Percentiles rank a stretch among this genome's conserved stretches.
These are phyloP conservation scores for Talaromyces marneffei DNA, from an alignment of 2,329 filamentous ascomycete species.

Conservation along the genomic window DNA sequence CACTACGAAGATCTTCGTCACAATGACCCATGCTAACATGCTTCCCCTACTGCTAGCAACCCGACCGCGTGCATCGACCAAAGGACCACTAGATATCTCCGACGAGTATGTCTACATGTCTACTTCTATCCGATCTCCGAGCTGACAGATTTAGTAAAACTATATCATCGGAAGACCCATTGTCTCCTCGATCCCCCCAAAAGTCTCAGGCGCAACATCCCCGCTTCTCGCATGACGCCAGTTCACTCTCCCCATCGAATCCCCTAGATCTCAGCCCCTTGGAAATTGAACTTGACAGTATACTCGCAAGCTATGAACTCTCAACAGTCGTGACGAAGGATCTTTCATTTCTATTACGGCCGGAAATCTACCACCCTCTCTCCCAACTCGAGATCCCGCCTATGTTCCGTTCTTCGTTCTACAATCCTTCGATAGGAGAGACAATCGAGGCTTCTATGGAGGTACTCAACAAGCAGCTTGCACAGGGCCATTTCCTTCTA, in stretches of 20 bases:
- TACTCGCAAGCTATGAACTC: slow-evolving; percentile 28
- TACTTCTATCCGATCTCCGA: background rate
- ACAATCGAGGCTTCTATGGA: slow-evolving; percentile 39
- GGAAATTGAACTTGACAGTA: slow-evolving; percentile 14
- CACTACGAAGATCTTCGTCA: background rate
- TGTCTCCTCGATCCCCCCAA: slow-evolving; percentile 16
- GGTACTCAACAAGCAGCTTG: slow-evolving; percentile 59
- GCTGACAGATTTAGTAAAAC: slow-evolving; percentile 26
- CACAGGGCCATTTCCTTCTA: slow-evolving; percentile 69
- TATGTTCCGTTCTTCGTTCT: slow-evolving; percentile 63
- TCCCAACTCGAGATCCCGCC: slow-evolving; percentile 55
- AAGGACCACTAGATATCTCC: slow-evolving; percentile 65
- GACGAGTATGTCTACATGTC: slow-evolving; percentile 58
- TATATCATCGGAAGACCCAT: slow-evolving; percentile 16
- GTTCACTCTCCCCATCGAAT: slow-evolving; percentile 27
- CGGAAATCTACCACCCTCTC: slow-evolving; percentile 77
- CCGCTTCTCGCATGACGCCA: slow-evolving; percentile 18
- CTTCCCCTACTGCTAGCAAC: slow-evolving; percentile 26
- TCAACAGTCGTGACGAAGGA: slow-evolving; percentile 56
- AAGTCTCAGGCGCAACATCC: slow-evolving; percentile 15
- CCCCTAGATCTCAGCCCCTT: slow-evolving; percentile 27
- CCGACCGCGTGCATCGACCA: slow-evolving; percentile 53
- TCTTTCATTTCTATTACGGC: slow-evolving; percentile 72
- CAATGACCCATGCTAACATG: slow-evolving; percentile 10
- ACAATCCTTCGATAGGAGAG: slow-evolving; percentile 58